Base-by-base conservation (phyloP, 768 basidiomycete species). In the Boletus vinaceobasis region DNA sequence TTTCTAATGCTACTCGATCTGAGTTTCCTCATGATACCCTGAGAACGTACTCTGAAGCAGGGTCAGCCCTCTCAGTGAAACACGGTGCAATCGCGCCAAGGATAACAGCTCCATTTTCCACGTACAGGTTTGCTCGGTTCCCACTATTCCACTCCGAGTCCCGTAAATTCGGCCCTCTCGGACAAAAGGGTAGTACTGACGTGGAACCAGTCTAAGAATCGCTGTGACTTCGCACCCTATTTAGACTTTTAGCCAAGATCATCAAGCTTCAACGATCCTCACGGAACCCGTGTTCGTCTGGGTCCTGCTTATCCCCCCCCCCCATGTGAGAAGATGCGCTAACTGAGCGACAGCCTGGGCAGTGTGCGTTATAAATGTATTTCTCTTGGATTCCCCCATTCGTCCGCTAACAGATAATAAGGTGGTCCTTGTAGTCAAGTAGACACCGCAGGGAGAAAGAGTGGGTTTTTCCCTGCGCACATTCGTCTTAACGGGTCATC, bases 221-320 rank as follows among this genome's bases (percentile, higher is more conserved):
- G 17, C 42, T 31, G 36, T 49, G 33, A 31, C 31, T 43, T 29
- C 32, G 33, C 27, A 48, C 60, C 57, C 55, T 50, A 64, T 69
- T 62, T 69, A 60, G 58, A 59, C 65, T 66, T 64, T 62, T 58
- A 57, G 43, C 50, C 65, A 63, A 54, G 58, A 55, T 60, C 58
- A 44, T 56, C 65, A 55, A 45, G 50, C 26, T 37, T 55, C 42
- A 56, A 37, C 13, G n/a, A 53, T 52, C 50, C 55, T 54, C 59
- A 57, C 21, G 44, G 53, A 48, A 52, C 51, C 3, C 44, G 11
- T 56, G 43, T 35, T 42, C 32, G 23, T 51, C 46, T 43, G 46
- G 19, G 23, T 31, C 59, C 59, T 54, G 35, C 36, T 54, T 63
- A 63, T 68, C 57, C 56, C 58, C 59, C 56, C 58, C 59, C 52